These are phyloP conservation scores for Panus rudis DNA, from an alignment of 768 basidiomycete genomes.

Conservation along the genomic window DNA sequence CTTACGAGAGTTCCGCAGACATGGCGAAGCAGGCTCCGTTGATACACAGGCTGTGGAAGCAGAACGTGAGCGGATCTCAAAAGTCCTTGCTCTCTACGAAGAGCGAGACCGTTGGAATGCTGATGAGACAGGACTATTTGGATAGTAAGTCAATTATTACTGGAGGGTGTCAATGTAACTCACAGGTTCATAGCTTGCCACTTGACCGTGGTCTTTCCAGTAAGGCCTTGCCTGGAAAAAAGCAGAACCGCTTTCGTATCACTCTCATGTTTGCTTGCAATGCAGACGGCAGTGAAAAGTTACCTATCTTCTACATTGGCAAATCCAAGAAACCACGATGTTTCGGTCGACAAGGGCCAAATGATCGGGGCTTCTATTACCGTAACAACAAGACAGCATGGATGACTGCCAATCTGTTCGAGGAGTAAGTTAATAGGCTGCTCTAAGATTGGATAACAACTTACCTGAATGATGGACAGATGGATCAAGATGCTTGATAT, in stretches of 20 bases:
- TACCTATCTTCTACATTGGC: constrained; percentile 28
- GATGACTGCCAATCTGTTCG: constrained; percentile 30
- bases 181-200: not conserved
- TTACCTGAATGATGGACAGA: no score
- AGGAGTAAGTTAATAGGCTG: constrained; percentile 26
- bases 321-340: constrained; percentile 23
- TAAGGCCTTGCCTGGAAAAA: not conserved
- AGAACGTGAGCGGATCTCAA: not conserved
- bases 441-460: constrained; percentile 18
- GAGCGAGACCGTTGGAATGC: not conserved
- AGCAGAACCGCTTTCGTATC: not conserved
- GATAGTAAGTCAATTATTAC: not conserved
- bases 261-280: constrained; percentile 25
- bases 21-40: not conserved
- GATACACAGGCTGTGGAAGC: not conserved
- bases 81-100: not conserved
- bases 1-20: not conserved
- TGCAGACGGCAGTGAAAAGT: constrained; percentile 27
- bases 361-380: constrained; percentile 28
- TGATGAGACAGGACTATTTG: not conserved
- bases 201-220: not conserved
- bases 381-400: constrained; percentile 31
- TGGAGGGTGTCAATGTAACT: not conserved
- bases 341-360: constrained; percentile 22
- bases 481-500: constrained; percentile 22